phyloP scores from a whole-genome alignment of 257 asterid species.

The Forsythia viridissima region DNA sequence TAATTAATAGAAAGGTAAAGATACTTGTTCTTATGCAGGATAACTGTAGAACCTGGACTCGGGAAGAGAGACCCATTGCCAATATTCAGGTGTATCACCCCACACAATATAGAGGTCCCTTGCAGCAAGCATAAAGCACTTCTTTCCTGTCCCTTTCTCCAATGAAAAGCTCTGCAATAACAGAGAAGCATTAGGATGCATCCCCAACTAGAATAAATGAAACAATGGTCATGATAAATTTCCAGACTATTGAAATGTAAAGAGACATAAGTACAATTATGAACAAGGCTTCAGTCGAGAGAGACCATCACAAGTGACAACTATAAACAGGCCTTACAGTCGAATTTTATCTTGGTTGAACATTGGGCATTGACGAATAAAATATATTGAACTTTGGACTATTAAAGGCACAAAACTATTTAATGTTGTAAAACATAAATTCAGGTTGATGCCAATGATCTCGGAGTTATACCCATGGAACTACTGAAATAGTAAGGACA shows the following conservation, averaged over 20 bases:
- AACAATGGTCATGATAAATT: not conserved
- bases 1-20: not conserved
- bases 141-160: constrained; percentile 74
- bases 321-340: not conserved
- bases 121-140: constrained; percentile 72
- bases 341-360: not conserved
- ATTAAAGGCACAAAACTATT: not conserved
- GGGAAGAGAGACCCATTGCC: constrained; percentile 57
- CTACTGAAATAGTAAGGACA: not conserved
- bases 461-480: not conserved
- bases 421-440: not conserved
- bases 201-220: not conserved
- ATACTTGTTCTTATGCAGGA: not conserved
- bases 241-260: not conserved
- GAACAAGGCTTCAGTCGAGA: not conserved
- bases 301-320: not conserved
- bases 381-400: no score
- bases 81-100: constrained; percentile 64
- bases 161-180: constrained; percentile 61
- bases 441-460: not conserved
- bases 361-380: not conserved
- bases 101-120: constrained; percentile 61
- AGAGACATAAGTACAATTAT: not conserved
- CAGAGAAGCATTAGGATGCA: constrained; percentile 23
- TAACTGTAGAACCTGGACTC: constrained; percentile 61